These are phyloP conservation scores for Dactylellina sp. DNA, from an alignment of 2,329 filamentous ascomycete genomes.

Conservation along the genomic window DNA sequence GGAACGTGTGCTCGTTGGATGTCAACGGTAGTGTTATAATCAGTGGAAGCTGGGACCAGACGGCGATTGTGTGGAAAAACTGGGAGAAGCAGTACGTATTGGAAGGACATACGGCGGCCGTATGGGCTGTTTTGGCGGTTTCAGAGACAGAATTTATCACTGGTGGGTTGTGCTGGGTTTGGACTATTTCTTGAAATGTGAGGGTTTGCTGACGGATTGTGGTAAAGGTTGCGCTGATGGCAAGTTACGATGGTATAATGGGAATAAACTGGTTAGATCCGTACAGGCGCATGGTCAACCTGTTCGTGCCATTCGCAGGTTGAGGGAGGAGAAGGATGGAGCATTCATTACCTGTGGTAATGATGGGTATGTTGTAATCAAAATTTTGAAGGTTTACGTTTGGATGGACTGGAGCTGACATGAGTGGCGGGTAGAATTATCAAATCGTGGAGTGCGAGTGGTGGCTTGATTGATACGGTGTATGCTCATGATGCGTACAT, in stretches of 20 bases:
- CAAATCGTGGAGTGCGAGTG: constrained; percentile 85
- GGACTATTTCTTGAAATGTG: background rate
- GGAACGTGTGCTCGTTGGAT: constrained; percentile 89
- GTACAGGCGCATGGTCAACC: constrained; percentile 81
- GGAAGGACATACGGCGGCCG: constrained; percentile 80
- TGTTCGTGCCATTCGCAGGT: constrained; percentile 85
- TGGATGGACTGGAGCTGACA: background rate
- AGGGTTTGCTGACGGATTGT: constrained; percentile 61
- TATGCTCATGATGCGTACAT: constrained; percentile 95
- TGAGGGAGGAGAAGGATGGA: constrained; percentile 70
- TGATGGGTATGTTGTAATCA: constrained; percentile 70
- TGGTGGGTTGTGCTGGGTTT: background rate
- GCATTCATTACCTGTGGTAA: constrained; percentile 97
- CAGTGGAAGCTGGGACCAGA: constrained; percentile 91
- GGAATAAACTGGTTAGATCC: constrained; percentile 73
- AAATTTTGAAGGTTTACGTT: background rate
- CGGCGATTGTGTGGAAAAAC: constrained; percentile 84
- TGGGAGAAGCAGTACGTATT: constrained; percentile 83
- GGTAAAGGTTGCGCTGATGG: constrained; percentile 74
- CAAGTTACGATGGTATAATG: constrained; percentile 83
- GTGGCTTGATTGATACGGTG: constrained; percentile 79
- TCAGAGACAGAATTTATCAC: constrained; percentile 85
- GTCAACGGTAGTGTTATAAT: constrained; percentile 81
- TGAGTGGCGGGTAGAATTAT: constrained; percentile 69
- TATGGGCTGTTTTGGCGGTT: constrained; percentile 91